phyloP scores from a whole-genome alignment of 2,329 filamentous ascomycete genomes.

The Phialemonium atrogriseum region DNA sequence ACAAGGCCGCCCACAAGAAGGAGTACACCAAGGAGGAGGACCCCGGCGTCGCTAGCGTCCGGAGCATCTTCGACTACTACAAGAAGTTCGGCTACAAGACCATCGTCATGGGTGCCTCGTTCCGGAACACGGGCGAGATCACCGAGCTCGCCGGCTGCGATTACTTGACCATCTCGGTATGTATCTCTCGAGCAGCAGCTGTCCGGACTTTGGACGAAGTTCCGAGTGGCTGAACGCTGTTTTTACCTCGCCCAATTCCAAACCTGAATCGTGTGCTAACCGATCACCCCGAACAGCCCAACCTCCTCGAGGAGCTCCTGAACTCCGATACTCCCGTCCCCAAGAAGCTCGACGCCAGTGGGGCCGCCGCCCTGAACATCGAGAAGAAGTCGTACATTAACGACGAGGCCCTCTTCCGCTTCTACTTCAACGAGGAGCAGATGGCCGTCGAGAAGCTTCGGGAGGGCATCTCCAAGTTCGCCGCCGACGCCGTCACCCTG shows the following conservation, averaged over 20 bases:
- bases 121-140: slow-evolving; percentile 94
- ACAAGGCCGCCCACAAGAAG: slow-evolving; percentile 93
- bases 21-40: slow-evolving; percentile 85
- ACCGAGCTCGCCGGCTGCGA: slow-evolving; percentile 97
- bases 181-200: slow-evolving; percentile 22
- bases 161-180: slow-evolving; percentile 94
- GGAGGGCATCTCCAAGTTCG: slow-evolving; percentile 99
- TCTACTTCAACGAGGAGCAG: slow-evolving; percentile 99
- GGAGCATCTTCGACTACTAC: slow-evolving; percentile 99
- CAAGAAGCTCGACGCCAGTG: slow-evolving; percentile 78
- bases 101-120: slow-evolving; percentile 99
- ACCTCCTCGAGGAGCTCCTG: slow-evolving; percentile 86
- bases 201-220: not conserved
- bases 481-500: slow-evolving; percentile 86
- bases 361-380: slow-evolving; percentile 62
- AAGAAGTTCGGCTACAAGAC: slow-evolving; percentile 99
- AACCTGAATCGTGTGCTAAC: slow-evolving; percentile 6
- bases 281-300: slow-evolving; percentile 52
- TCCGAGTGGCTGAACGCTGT: not conserved
- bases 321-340: slow-evolving; percentile 76
- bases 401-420: slow-evolving; percentile 86
- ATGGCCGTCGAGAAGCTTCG: slow-evolving; percentile 99
- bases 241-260: slow-evolving; percentile 3
- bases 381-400: slow-evolving; percentile 87
- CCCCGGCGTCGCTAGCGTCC: slow-evolving; percentile 90